Evolutionary conservation across 2,329 filamentous ascomycete species (phyloP), one percentile per base, ranked within the genome.

Genomic region (Cryphonectria nitschkei): DNA sequence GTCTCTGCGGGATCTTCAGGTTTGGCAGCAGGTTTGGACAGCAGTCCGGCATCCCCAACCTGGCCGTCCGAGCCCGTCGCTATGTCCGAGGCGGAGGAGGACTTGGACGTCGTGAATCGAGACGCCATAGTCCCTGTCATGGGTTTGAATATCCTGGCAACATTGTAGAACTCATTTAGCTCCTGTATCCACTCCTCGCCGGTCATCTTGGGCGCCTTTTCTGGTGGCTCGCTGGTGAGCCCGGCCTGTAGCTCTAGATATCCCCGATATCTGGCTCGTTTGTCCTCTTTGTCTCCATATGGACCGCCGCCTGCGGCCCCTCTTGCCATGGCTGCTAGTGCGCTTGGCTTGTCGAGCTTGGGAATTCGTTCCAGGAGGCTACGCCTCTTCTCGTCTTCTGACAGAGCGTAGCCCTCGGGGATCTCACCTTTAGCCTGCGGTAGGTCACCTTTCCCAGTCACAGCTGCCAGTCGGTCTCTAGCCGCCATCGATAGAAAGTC

Each of bases 61-160:
- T 74, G 67, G 22, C 65, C 69, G 22, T 73, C 72, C 16, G 76
- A 70, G 19, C 70, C 70, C 4, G 71, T 65, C 7, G 76, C 75
- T 5, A 75, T 70, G 46, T 82, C 83, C 0, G 76, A 69, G 9
- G 78, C 72, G 7, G 81, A 76, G 11, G 81, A 75, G 0, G 87
- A 84, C 11, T 88, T 88, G 0, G 90, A 88, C 1, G 92, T 91
- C 0, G 94, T 98, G 79, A 99, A 99, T 0, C 95, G 90, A 29
- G 93, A 94, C 22, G 95, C 96, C 94, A 99, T 98, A 73, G 93
- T 86, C 0, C 94, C 94, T 2, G 93, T 93, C 82, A 97, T 93
- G 0, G 96, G 96, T 79, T 93, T 95, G 84, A 98, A 99, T 29
- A 98, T 89, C 71, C 84, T 81, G 16, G 87, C 87, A 72, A 87